A percentile compares a stretch with the other conserved stretches of the same genome.
Conservation (phyloP, 2,329 filamentous ascomycete species). For the Fusarium decemcellulare region DNA sequence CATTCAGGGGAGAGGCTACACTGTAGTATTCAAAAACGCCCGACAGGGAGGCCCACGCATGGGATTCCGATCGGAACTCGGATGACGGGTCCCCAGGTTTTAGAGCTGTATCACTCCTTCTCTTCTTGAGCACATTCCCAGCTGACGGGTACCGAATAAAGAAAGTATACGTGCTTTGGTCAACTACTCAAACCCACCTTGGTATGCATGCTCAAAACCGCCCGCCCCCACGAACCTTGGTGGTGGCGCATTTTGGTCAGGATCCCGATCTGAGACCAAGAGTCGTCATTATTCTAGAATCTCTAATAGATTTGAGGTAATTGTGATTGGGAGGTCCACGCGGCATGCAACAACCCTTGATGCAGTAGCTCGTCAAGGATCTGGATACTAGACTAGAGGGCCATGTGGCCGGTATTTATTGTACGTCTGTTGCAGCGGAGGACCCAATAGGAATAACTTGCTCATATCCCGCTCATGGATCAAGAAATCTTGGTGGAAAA, state of each 20-base stretch:
- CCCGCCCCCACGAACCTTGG: neutral
- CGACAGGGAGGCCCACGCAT: neutral
- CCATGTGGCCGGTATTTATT: conserved; percentile 14
- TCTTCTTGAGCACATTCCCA: no score
- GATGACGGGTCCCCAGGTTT: neutral
- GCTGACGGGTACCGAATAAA: neutral
- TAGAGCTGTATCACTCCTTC: neutral
- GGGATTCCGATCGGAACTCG: neutral
- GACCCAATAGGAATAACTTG: conserved; percentile 35
- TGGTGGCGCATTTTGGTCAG: conserved; percentile 7
- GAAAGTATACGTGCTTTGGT: no score
- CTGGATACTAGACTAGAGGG: neutral
- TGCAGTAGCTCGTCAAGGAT: conserved; percentile 18
- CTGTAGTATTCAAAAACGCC: neutral
- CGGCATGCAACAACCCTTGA: neutral
- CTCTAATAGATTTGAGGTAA: conserved; percentile 4
- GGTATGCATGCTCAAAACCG: neutral
- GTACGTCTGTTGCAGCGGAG: conserved; percentile 21
- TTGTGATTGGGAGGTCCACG: conserved; percentile 8
- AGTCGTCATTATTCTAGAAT: neutral
- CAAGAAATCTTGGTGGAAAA: neutral
- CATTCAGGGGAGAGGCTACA: neutral
- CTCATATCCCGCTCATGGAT: conserved; percentile 37
- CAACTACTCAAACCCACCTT: neutral
- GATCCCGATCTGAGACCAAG: conserved; percentile 9